Base-by-base conservation (phyloP, 2,329 filamentous ascomycete species). In the Zalaria sp. region DNA sequence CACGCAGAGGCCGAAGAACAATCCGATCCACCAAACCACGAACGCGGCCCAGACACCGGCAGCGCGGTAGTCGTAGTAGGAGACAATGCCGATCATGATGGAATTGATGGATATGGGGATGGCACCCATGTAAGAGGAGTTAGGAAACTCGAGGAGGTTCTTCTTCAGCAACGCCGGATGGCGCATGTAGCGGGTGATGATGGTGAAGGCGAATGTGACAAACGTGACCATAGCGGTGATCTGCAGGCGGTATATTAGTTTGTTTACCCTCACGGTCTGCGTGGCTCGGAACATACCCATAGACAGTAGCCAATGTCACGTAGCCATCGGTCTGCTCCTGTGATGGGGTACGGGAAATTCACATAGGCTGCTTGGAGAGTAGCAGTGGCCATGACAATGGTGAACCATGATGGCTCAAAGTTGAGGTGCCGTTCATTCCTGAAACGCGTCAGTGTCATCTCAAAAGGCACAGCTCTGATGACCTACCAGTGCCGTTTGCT, bases 401-500 rank as follows among this genome's bases (percentile, higher is more conserved):
- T 46, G 37, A 51, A 53, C 51, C 51, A 53, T 48, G 51, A 52
- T 31, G 48, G 45, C 35, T 48, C 46, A 26, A 49, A 49, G 7
- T 44, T 52, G 4, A 46, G 28, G 10, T 18, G 18, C 18, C 18
- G 18, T 18, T 18, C 18, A 18, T 18, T 18, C 18, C 18, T 18
- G 18, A 18, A 18, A 18, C 18, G 18, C 18, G 18, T 18, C 18
- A 18, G 18, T 18, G 18, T 18, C 18, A 18, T 2, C 18, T 18
- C 18, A 18, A 2, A 18, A 18, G 18, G 2, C 18, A 18, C 18
- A 18, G 18, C 18, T 18, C 18, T 18, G 18, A 18, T 18, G 18
- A 18, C 18, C 18, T 18, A 18, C 18, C 18, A 18, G 18, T 18
- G 18, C 18, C 18, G 18, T 18, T 18, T 18, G 18, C 18, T 18